Conservation (phyloP, 495 filamentous ascomycete genomes). For the Schizothecium vesticola region DNA sequence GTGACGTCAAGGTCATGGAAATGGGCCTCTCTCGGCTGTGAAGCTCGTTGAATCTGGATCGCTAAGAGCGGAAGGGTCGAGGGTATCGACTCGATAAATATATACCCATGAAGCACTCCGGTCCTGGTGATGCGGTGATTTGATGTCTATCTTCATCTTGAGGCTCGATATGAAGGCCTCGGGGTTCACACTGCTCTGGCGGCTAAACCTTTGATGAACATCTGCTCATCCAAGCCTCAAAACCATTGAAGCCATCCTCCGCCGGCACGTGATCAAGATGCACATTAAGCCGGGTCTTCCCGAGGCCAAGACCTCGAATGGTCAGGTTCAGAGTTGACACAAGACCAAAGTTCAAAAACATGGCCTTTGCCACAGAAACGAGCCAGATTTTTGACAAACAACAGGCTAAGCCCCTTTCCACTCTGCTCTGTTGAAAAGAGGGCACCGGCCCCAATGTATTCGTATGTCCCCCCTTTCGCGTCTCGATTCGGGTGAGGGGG, state of each 20-base stretch:
- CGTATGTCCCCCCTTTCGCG: neutral
- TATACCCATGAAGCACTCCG: neutral
- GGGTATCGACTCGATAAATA: neutral
- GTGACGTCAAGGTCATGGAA: constrained; percentile 16
- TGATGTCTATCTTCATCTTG: neutral
- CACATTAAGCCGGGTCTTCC: neutral
- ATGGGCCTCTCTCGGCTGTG: neutral
- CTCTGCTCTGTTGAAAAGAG: neutral
- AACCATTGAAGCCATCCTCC: neutral
- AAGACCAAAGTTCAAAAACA: neutral
- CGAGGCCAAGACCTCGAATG: neutral
- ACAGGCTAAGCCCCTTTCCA: neutral
- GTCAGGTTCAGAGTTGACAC: neutral
- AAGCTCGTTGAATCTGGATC: neutral
- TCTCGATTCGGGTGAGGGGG: neutral
- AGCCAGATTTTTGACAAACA: neutral
- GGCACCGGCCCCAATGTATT: neutral
- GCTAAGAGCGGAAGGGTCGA: neutral
- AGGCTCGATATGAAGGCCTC: neutral
- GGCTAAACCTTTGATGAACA: neutral
- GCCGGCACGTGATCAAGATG: neutral
- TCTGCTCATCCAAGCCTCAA: neutral
- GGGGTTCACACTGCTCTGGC: neutral
- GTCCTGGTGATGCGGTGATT: neutral
- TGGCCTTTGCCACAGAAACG: neutral